Evolutionary conservation across 176 grass and related monocot genomes (phyloP).

Genomic region (Aegilops speltoides): DNA sequence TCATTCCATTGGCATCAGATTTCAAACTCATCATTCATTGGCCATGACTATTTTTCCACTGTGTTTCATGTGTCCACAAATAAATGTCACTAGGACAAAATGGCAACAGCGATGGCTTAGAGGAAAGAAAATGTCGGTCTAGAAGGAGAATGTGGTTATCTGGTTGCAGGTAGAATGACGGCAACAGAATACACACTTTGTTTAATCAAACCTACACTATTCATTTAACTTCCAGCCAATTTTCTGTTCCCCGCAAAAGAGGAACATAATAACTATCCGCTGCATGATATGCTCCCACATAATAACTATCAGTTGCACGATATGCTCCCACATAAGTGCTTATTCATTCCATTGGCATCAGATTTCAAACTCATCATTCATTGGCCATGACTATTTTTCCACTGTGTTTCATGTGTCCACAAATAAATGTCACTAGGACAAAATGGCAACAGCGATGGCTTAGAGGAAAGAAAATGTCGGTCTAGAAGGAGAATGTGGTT

Average conservation of each 20-base stretch:
- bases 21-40: not conserved
- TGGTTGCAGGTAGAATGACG: not conserved
- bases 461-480: not conserved
- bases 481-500: not conserved
- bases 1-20: not conserved
- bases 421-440: not conserved
- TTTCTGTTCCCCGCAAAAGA: not conserved
- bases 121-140: not conserved
- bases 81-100: not conserved
- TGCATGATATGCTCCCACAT: not conserved
- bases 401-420: not conserved
- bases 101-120: not conserved
- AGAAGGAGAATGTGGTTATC: not conserved
- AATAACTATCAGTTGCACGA: not conserved
- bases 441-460: not conserved
- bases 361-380: not conserved
- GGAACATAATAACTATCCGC: not conserved
- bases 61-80: not conserved
- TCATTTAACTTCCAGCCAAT: constrained; percentile 5
- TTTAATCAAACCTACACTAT: constrained; percentile 5
- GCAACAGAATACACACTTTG: not conserved
- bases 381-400: not conserved
- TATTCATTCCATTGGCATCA: not conserved
- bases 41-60: not conserved
- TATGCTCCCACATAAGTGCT: not conserved